These are phyloP conservation scores for Nemophila menziesii DNA, from an alignment of 257 asterid genomes.

Conservation along the genomic window DNA sequence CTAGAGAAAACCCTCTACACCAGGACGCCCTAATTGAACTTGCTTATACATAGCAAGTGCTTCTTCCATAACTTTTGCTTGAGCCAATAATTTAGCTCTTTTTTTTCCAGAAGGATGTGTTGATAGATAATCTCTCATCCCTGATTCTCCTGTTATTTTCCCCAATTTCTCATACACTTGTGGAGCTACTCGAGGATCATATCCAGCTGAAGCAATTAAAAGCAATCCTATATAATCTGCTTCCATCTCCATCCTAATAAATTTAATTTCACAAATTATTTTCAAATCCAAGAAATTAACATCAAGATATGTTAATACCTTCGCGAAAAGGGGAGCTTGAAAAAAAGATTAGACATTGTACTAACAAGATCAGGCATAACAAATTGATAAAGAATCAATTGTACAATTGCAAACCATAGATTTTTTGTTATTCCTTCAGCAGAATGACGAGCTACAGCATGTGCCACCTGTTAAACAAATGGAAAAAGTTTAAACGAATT, in stretches of 20 bases:
- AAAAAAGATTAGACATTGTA: constrained; percentile 63
- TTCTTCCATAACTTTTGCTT: constrained; percentile 88
- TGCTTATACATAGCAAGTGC: constrained; percentile 57
- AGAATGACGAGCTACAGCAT: constrained; percentile 84
- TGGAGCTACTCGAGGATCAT: constrained; percentile 85
- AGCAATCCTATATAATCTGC: constrained; percentile 84
- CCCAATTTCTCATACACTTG: constrained; percentile 74
- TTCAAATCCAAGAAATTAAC: too few species aligned
- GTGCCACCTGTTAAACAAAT: constrained; percentile 55
- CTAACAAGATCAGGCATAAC: constrained; percentile 77
- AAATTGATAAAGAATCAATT: constrained; percentile 68
- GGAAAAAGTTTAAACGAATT: too few species aligned
- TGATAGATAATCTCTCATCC: constrained; percentile 52
- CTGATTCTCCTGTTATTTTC: constrained; percentile 38
- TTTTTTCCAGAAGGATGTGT: constrained; percentile 93
- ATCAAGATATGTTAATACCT: constrained; percentile 29
- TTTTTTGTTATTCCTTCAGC: constrained; percentile 82
- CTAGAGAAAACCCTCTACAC: constrained; percentile 62
- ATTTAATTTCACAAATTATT: too few species aligned
- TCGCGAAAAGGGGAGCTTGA: constrained; percentile 87
- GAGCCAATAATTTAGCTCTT: constrained; percentile 59
- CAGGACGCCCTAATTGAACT: constrained; percentile 40
- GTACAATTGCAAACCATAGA: constrained; percentile 67
- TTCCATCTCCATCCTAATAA: constrained; percentile 93
- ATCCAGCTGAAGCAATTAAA: constrained; percentile 71